Evolutionary conservation across 2,329 filamentous ascomycete species (phyloP), one percentile per base, ranked within the genome.

Genomic region (Penicillium sp.): DNA sequence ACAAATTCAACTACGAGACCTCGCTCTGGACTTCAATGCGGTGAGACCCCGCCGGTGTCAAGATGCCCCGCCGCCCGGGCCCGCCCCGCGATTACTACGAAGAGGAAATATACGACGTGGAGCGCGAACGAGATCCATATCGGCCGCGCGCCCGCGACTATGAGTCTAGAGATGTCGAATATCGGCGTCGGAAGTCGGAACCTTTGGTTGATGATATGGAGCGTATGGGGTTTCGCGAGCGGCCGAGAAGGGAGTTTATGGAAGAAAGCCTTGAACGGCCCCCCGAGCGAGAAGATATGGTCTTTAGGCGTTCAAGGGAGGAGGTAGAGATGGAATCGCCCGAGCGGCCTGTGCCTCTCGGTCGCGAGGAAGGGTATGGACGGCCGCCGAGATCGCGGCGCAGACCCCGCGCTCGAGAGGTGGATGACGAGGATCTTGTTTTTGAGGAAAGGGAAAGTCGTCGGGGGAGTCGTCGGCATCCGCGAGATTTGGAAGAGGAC

Each of bases 141-240:
- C 51, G 59, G n/a, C 55, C 59, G 22, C 66, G 60, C 44, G 61
- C 65, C 16, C 68, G 61, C 4, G 52, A 61, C 18, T 59, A 64
- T 27, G 67, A 70, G 16, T 11, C 9, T n/a, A 64, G 68, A 11
- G 70, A 72, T 13, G 38, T 63, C 16, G 59, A 72, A 32, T 59
- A 58, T 21, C 66, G 18, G 18, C 18, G 63, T 34, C 67, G 66
- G 27, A 58, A 60, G 36, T 64, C 66, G 67, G 79, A 59, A 69
- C 80, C 62, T 62, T 75, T 58, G 50, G 80, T 69, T 69, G 83
- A 65, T 64, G 68, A 70, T 29, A 65, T 71, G n/a, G 71, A 73
- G 36, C 69, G 72, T 14, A 62, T 74, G 48, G 74, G 76, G 18
- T 65, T 76, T 10, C 72, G 75, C 38, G 75, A 76, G 14, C 64